A percentile compares a stretch with the other conserved stretches of the same genome.
Conservation (phyloP, 2,329 filamentous ascomycete species). For the Beauveria caledonica region DNA sequence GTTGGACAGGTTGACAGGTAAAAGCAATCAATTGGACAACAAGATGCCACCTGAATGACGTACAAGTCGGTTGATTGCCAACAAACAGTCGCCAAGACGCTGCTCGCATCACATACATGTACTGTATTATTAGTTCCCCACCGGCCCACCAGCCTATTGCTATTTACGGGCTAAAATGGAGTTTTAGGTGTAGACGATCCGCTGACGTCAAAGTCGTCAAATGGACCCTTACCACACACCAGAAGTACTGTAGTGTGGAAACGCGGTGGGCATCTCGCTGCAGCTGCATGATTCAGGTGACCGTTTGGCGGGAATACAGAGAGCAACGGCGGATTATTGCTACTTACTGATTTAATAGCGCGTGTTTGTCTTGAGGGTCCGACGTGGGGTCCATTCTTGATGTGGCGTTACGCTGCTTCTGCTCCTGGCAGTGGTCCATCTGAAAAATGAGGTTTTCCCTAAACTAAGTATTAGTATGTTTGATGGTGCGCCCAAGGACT, state of each 20-base stretch:
- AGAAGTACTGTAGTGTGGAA: not conserved
- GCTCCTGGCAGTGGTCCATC: not conserved
- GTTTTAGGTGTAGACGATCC: not conserved
- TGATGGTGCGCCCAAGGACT: no score
- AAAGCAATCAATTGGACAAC: not conserved
- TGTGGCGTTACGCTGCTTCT: not conserved
- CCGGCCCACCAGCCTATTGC: not conserved
- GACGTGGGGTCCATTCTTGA: not conserved
- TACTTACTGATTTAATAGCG: no score
- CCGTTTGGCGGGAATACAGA: not conserved
- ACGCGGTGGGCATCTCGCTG: not conserved
- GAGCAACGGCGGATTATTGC: not conserved
- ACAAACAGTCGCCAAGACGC: constrained; percentile 2
- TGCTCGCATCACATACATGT: not conserved
- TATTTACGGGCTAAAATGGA: not conserved
- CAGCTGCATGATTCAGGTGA: not conserved
- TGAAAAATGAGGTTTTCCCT: not conserved
- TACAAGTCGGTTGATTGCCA: not conserved
- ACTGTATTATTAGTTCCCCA: not conserved
- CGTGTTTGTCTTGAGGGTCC: not conserved
- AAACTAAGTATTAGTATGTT: no score
- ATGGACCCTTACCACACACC: not conserved
- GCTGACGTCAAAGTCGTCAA: constrained; percentile 8
- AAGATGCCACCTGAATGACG: not conserved
- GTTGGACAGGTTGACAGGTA: not conserved